Percentiles rank a stretch among this genome's conserved stretches.
Conservation (phyloP, 2,329 filamentous ascomycete species). For the Coniochaeta ligniaria region DNA sequence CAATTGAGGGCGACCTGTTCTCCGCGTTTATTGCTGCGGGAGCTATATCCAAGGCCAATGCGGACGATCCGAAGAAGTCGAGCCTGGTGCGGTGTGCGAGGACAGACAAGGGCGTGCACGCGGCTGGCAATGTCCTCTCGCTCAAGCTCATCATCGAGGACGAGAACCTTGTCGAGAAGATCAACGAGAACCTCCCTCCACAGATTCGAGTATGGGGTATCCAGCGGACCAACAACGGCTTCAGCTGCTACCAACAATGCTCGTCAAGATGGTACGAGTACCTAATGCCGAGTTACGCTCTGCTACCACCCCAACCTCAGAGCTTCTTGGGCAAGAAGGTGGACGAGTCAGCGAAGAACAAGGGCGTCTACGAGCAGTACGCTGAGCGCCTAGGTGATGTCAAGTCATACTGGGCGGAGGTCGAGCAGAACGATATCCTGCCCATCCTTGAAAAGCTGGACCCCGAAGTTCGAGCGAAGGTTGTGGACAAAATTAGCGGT, state of each 20-base stretch:
- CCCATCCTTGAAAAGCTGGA: conserved; percentile 58
- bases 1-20: conserved; percentile 94
- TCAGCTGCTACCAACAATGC: conserved; percentile 91
- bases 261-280: conserved; percentile 98
- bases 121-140: conserved; percentile 90
- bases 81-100: conserved; percentile 88
- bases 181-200: conserved; percentile 75
- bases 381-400: conserved; percentile 68
- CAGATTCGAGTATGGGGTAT: conserved; percentile 97
- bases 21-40: conserved; percentile 83
- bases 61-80: conserved; percentile 93
- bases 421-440: conserved; percentile 75
- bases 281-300: conserved; percentile 85
- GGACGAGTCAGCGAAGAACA: conserved; percentile 68
- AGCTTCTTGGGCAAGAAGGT: conserved; percentile 80
- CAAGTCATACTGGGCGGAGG: conserved; percentile 70
- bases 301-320: conserved; percentile 84
- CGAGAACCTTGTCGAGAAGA: conserved; percentile 76
- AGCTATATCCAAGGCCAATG: conserved; percentile 94
- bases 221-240: conserved; percentile 78
- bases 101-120: conserved; percentile 96
- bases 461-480: conserved; percentile 53
- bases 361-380: conserved; percentile 63
- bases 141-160: conserved; percentile 96
- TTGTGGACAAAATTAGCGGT: conserved; percentile 53